A percentile compares a stretch with the other conserved stretches of the same genome.
Conservation (phyloP, 768 basidiomycete species). For the Omphalotus guepiniiformis region DNA sequence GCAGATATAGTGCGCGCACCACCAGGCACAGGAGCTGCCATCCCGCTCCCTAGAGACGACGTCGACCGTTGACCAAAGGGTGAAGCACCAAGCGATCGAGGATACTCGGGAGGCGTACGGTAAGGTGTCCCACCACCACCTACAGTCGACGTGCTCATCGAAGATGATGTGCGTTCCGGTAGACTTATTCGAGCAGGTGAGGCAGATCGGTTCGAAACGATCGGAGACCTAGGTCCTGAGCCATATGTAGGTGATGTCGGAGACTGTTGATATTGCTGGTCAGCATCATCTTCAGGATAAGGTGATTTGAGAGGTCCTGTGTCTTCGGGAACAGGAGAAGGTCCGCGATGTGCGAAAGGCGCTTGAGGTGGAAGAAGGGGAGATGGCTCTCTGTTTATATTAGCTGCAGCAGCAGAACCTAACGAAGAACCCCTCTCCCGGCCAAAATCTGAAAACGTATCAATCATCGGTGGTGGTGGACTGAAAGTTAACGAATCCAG, state of each 20-base stretch:
- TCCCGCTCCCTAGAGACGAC: background rate
- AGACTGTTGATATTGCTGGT: background rate
- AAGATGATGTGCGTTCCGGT: constrained; percentile 1
- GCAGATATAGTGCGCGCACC: constrained; percentile 6
- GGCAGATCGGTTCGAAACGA: too few relatives aligned
- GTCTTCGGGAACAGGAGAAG: background rate
- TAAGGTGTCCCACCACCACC: background rate
- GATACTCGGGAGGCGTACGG: constrained; percentile 7
- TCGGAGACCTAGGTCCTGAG: background rate
- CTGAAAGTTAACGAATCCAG: constrained; percentile 48
- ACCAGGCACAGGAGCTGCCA: background rate
- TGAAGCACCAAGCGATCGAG: constrained; percentile 3
- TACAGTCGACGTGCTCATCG: background rate
- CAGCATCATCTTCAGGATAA: background rate
- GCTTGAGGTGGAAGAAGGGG: constrained; percentile 32
- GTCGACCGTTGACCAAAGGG: constrained; percentile 4
- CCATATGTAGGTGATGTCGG: background rate
- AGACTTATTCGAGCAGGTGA: background rate
- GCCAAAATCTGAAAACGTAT: constrained; percentile 4
- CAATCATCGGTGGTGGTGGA: constrained; percentile 12
- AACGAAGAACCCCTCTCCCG: constrained; percentile 4
- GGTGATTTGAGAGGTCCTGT: background rate
- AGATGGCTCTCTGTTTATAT: constrained; percentile 12
- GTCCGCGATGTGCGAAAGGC: constrained; percentile 33
- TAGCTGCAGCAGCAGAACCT: background rate